These are phyloP conservation scores for Phytophthora citricola DNA, from an alignment of 352 stramenopile species.

Conservation along the genomic window DNA sequence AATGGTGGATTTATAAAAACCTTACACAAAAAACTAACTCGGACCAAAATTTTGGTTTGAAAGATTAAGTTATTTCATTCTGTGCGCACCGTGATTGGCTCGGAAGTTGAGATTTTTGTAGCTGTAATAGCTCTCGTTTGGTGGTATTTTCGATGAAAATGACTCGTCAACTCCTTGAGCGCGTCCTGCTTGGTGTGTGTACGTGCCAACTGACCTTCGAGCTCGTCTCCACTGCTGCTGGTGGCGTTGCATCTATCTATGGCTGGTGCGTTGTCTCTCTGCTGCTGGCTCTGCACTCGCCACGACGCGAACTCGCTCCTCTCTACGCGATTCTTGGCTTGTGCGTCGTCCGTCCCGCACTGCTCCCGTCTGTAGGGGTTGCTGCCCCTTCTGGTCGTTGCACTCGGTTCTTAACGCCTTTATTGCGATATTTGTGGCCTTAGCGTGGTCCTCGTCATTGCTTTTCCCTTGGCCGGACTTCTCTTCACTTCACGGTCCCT, in stretches of 20 bases:
- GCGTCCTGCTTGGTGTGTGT: conserved; percentile 16
- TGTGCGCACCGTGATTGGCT: too few relatives aligned
- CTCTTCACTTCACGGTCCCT: conserved; percentile 43
- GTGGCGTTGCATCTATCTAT: not conserved
- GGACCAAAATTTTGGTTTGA: too few relatives aligned
- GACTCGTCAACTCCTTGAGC: conserved; percentile 10
- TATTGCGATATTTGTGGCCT: conserved; percentile 10
- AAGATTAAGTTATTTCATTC: too few relatives aligned
- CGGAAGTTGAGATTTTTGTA: too few relatives aligned
- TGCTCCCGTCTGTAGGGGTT: conserved; percentile 6
- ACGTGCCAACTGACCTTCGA: conserved; percentile 15
- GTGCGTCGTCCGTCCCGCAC: not conserved
- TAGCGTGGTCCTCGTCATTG: conserved; percentile 41
- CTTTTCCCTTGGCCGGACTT: conserved; percentile 68
- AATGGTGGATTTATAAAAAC: too few relatives aligned
- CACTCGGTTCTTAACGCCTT: conserved; percentile 13
- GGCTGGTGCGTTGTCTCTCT: conserved; percentile 15
- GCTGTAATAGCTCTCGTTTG: too few relatives aligned
- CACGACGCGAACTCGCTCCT: conserved; percentile 37
- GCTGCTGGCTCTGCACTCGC: conserved; percentile 42
- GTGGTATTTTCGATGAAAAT: not conserved
- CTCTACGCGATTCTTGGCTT: conserved; percentile 41
- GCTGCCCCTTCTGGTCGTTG: conserved; percentile 9
- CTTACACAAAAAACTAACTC: too few relatives aligned
- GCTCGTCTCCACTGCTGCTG: not conserved